Conservation (phyloP, 148 eudicot species). For the Rhododendron ovatum region DNA sequence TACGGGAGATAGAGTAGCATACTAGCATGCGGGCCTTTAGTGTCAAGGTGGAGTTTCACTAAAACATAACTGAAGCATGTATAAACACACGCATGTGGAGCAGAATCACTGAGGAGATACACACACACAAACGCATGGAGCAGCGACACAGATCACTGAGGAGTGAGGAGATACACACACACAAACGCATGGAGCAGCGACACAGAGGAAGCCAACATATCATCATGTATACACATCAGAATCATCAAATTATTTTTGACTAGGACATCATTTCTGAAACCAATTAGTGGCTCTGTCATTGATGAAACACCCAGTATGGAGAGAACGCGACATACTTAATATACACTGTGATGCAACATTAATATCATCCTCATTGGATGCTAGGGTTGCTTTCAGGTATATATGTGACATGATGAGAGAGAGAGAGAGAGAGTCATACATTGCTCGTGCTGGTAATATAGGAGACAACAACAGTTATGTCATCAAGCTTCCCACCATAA, state of each 20-base stretch:
- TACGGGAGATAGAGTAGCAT: not conserved
- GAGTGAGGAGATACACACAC: not conserved
- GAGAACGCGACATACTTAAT: not conserved
- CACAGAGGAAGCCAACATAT: not conserved
- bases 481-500: conserved; percentile 33
- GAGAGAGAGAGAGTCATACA: conserved; percentile 21
- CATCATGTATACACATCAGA: not conserved
- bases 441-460: conserved; percentile 21
- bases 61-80: not conserved
- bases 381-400: not conserved
- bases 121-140: not conserved
- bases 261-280: not conserved
- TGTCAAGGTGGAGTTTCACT: not conserved
- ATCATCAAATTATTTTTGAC: not conserved
- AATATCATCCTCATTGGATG: not conserved
- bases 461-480: conserved; percentile 29
- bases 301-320: not conserved
- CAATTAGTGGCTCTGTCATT: not conserved
- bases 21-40: not conserved
- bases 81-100: not conserved
- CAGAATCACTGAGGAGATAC: not conserved
- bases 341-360: not conserved
- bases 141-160: not conserved
- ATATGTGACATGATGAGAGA: not conserved
- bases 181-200: not conserved